Conservation (phyloP, 176 grass and related monocot genomes). For the Poa pratensis region DNA sequence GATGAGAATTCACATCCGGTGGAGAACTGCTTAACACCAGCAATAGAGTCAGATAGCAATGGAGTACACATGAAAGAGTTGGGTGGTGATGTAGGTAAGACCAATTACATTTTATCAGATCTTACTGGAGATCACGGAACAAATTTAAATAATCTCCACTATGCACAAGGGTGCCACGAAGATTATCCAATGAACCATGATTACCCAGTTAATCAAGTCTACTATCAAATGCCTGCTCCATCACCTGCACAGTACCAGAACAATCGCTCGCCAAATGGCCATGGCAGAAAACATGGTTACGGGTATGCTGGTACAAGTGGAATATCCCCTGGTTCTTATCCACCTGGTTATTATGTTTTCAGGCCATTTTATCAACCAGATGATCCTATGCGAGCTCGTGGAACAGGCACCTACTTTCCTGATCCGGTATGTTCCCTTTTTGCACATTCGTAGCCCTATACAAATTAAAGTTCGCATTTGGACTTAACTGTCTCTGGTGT, state of each 20-base stretch:
- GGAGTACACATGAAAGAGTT: constrained; percentile 16
- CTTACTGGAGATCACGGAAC: constrained; percentile 55
- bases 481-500: constrained; percentile 4
- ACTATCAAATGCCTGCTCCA: constrained; percentile 43
- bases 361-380: constrained; percentile 60
- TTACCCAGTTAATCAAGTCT: constrained; percentile 31
- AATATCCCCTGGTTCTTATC: constrained; percentile 46
- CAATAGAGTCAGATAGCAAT: constrained; percentile 36
- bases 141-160: constrained; percentile 62
- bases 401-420: constrained; percentile 94
- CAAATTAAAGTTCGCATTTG: constrained; percentile 21
- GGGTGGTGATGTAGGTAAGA: constrained; percentile 42
- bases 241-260: constrained; percentile 55
- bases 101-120: constrained; percentile 51
- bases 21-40: constrained; percentile 27
- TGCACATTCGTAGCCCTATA: constrained; percentile 31
- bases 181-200: constrained; percentile 47
- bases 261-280: constrained; percentile 59
- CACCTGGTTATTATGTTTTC: constrained; percentile 56
- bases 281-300: constrained; percentile 54
- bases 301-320: constrained; percentile 60
- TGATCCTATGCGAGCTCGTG: constrained; percentile 59
- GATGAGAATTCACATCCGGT: constrained; percentile 38
- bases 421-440: constrained; percentile 57
- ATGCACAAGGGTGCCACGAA: constrained; percentile 47